Evolutionary conservation across 768 basidiomycete genomes (phyloP).

Genomic region (Psilocybe subaeruginosa): DNA sequence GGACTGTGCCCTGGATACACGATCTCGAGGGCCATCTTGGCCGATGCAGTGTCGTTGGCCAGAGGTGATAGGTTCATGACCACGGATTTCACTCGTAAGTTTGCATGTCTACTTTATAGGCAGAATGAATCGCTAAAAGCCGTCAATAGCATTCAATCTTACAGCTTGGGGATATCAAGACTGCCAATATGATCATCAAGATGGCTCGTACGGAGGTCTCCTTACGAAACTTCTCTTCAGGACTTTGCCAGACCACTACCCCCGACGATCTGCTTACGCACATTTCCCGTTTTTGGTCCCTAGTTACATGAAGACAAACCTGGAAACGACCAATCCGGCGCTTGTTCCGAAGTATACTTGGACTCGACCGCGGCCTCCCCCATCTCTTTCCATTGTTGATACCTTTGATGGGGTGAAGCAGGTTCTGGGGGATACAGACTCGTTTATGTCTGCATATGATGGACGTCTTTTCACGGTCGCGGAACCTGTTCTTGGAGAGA

Average conservation of each 20-base stretch:
- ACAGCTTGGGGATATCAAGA: conserved; percentile 83
- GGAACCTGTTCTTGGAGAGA: conserved; percentile 25
- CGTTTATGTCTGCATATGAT: conserved; percentile 37
- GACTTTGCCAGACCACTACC: conserved; percentile 71
- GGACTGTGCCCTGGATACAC: conserved; percentile 86
- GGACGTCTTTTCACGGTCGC: conserved; percentile 34
- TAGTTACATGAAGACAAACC: conserved; percentile 40
- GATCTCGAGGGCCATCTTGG: conserved; percentile 81
- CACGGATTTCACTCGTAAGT: conserved; percentile 74
- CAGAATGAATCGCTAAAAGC: not conserved
- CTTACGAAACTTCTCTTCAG: conserved; percentile 75
- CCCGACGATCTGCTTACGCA: conserved; percentile 64
- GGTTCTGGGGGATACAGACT: conserved; percentile 30
- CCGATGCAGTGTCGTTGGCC: conserved; percentile 75
- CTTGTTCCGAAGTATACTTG: conserved; percentile 56
- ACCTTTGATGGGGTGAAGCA: conserved; percentile 34
- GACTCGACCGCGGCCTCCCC: conserved; percentile 45
- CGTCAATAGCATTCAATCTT: conserved; percentile 60
- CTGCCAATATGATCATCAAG: conserved; percentile 60
- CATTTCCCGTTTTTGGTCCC: conserved; percentile 85
- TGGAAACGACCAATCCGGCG: conserved; percentile 34
- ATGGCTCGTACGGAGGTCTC: conserved; percentile 79
- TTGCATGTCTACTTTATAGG: not conserved
- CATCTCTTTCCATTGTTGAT: conserved; percentile 29
- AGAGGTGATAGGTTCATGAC: conserved; percentile 85